Evolutionary conservation across 805 yeast species (phyloP), one percentile per base, ranked within the genome.

Genomic region (Metschnikowia reukaufii): DNA sequence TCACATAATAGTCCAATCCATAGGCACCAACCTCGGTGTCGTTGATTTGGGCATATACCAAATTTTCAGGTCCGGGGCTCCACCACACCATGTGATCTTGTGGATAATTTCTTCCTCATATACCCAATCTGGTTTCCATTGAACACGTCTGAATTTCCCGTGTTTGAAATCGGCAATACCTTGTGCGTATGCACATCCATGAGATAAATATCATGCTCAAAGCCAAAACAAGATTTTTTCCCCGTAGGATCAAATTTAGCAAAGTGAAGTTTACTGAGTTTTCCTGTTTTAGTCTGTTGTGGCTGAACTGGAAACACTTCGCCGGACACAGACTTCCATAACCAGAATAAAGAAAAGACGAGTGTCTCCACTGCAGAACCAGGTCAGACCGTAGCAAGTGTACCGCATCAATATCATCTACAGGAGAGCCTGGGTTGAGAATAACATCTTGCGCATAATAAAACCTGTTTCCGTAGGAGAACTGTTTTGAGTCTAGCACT

Each of bases 61-160:
- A 51, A 44, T 68, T 68, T 1, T 78, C 61, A 52, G 83, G 86
- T 51, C 81, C 80, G 1, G 85, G 83, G 13, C 83, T 68, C 90
- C 92, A 86, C 86, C 89, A 86, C 10, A 86, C 66, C 0, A 86
- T 81, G 30, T 62, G 65, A 51, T 84, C 91, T 13, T 67, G 56
- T 0, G 74, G 75, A 10, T 82, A 64, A 87, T 87, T 57, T 87
- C 96, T 59, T 87, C 95, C 61, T 87, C 95, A 62, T 86, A 86
- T 1, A 86, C 83, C 94, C 95, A 87, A 58, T 86, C 94, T 0
- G 91, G 82, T 51, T 74, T 83, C 88, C 96, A 55, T 86, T 83
- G 50, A 76, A 73, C 4, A 85, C 67, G 15, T 73, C 65, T 0
- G 51, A 58, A 10, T 75, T 66, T 0, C 90, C 91, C 59, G 79